Conservation (phyloP, 2,329 filamentous ascomycete species). For the Lecanosticta acicola region DNA sequence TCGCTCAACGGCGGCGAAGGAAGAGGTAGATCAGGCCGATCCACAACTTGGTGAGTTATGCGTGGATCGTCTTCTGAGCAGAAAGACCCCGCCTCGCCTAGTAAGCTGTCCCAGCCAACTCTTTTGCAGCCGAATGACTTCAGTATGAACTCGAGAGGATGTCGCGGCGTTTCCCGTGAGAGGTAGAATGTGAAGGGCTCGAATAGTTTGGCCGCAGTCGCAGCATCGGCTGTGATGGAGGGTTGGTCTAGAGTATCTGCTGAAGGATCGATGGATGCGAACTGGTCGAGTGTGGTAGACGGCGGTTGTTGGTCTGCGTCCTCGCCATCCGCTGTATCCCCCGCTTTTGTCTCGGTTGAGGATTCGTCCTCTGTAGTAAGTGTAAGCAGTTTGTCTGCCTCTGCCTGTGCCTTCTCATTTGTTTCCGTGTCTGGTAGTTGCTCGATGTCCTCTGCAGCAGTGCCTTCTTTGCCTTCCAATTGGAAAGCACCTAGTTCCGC, state of each 20-base stretch:
- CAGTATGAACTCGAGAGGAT: constrained; percentile 86
- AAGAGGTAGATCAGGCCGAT: constrained; percentile 65
- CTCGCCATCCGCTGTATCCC: constrained; percentile 11
- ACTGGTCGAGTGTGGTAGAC: constrained; percentile 69
- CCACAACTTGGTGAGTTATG: constrained; percentile 95
- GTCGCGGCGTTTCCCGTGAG: constrained; percentile 85
- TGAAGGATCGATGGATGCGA: constrained; percentile 75
- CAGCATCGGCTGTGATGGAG: constrained; percentile 50
- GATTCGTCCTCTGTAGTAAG: constrained; percentile 32
- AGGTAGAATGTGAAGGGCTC: constrained; percentile 85
- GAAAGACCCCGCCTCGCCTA: constrained; percentile 79
- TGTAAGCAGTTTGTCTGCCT: constrained; percentile 42
- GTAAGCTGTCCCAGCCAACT: constrained; percentile 86
- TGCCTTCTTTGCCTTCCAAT: constrained; percentile 66
- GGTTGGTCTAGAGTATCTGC: constrained; percentile 85
- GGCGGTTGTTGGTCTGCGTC: constrained; percentile 4
- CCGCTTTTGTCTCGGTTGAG: constrained; percentile 14
- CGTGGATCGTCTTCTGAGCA: constrained; percentile 80
- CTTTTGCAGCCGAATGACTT: constrained; percentile 93
- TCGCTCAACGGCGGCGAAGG: constrained; percentile 36
- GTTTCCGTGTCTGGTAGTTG: constrained; percentile 25
- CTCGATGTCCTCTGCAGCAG: constrained; percentile 26
- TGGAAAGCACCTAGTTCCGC: constrained; percentile 89
- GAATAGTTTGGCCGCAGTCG: constrained; percentile 70
- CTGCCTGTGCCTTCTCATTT: constrained; percentile 43